Evolutionary conservation across 2,329 filamentous ascomycete species (phyloP).

Genomic region (Bretziella fagacearum): DNA sequence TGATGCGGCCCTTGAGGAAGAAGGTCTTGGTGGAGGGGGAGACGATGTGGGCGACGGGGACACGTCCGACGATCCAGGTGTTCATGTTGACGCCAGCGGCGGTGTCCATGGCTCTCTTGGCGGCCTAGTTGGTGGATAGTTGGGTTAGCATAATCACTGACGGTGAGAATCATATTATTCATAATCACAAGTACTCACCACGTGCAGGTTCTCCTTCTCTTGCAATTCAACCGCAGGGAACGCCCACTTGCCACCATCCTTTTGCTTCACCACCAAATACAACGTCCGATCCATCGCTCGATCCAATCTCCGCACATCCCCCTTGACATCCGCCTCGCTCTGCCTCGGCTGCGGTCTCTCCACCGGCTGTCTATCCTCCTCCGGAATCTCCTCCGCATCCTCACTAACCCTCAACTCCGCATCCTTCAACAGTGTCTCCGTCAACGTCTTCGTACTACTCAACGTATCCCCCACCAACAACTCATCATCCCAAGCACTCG

Average conservation of each 20-base stretch:
- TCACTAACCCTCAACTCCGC: slow-evolving; percentile 48
- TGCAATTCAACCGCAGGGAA: slow-evolving; percentile 61
- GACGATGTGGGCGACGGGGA: slow-evolving; percentile 68
- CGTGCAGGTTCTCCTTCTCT: slow-evolving; percentile 59
- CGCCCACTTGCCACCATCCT: slow-evolving; percentile 54
- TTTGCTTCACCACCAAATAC: slow-evolving; percentile 68
- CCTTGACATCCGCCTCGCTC: slow-evolving; percentile 61
- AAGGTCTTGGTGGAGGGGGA: slow-evolving; percentile 65
- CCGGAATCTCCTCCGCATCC: slow-evolving; percentile 40
- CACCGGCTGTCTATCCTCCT: slow-evolving; percentile 45
- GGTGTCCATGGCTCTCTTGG: slow-evolving; percentile 59
- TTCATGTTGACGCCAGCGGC: slow-evolving; percentile 91
- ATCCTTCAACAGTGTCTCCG: slow-evolving; percentile 56
- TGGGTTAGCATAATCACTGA: slow-evolving; percentile 9
- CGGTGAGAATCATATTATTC: not conserved
- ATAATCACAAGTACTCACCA: slow-evolving; percentile 39
- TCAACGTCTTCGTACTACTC: slow-evolving; percentile 44
- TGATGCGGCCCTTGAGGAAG: slow-evolving; percentile 90
- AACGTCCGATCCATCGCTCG: slow-evolving; percentile 64
- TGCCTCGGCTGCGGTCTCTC: slow-evolving; percentile 52
- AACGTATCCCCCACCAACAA: slow-evolving; percentile 55
- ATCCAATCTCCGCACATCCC: slow-evolving; percentile 64
- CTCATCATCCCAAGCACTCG: slow-evolving; percentile 82
- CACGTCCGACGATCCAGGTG: slow-evolving; percentile 88
- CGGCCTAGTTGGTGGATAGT: slow-evolving; percentile 40